Conservation (phyloP, 1,284 basidiomycete species). For the Thelephora terrestris region DNA sequence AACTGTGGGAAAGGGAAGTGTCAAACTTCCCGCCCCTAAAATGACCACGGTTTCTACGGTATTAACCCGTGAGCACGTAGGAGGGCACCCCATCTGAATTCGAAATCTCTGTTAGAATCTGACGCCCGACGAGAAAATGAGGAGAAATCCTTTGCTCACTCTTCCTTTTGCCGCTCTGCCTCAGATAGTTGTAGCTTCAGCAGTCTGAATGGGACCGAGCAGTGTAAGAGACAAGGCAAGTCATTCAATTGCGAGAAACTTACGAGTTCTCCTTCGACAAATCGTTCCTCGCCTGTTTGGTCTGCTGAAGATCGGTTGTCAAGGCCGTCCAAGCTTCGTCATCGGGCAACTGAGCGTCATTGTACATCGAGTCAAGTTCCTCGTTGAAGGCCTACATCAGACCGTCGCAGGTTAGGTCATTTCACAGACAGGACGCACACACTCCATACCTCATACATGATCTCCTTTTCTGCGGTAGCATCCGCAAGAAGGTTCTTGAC, state of each 20-base stretch:
- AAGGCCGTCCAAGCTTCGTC: constrained; percentile 72
- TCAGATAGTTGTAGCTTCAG: constrained; percentile 65
- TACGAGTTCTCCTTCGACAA: constrained; percentile 71
- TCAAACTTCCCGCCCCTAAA: too few relatives aligned
- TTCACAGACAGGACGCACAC: constrained; percentile 2
- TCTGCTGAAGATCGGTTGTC: constrained; percentile 56
- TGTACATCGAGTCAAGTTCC: constrained; percentile 83
- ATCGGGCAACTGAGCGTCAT: constrained; percentile 66
- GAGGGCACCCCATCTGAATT: constrained; percentile 50
- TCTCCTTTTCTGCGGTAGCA: constrained; percentile 77
- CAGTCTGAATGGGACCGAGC: constrained; percentile 32
- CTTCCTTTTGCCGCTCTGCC: constrained; percentile 64
- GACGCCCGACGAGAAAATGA: constrained; percentile 1
- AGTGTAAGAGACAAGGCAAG: constrained; percentile 2
- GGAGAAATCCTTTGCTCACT: constrained; percentile 39
- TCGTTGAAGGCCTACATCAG: constrained; percentile 77
- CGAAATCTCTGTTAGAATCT: background rate
- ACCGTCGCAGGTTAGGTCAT: constrained; percentile 4
- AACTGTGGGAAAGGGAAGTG: too few relatives aligned
- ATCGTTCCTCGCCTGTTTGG: constrained; percentile 68
- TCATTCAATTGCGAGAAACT: constrained; percentile 19
- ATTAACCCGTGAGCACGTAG: constrained; percentile 53
- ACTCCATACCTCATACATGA: constrained; percentile 73
- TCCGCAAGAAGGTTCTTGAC: constrained; percentile 68
- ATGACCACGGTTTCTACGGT: constrained; percentile 10